Evolutionary conservation across 73 alveolate species (phyloP).

Genomic region (Tetrahymena borealis): DNA sequence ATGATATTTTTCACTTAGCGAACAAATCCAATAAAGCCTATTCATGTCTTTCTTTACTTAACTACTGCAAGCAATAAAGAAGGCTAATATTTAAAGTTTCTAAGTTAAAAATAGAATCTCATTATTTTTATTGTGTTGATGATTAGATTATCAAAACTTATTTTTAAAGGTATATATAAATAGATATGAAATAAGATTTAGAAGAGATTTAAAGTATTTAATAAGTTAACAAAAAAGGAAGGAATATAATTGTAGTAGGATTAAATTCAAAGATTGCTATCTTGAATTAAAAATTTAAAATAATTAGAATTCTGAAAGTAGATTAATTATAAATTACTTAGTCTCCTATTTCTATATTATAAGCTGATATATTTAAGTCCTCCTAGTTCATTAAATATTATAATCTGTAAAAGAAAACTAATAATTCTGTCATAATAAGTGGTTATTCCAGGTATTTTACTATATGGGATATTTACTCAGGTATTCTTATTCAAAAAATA

Average conservation of each 20-base stretch:
- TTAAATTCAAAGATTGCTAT: background rate
- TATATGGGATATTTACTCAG: background rate
- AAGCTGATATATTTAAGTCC: background rate
- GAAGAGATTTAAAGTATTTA: background rate
- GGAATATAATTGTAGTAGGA: background rate
- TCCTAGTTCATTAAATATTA: background rate
- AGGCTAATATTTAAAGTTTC: background rate
- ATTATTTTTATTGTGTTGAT: background rate
- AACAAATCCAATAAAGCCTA: no score
- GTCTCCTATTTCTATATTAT: background rate
- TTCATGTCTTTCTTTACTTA: background rate
- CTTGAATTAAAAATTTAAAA: background rate
- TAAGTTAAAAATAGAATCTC: background rate
- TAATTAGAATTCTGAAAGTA: background rate
- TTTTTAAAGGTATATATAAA: background rate
- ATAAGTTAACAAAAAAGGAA: background rate
- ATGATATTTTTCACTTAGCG: no score
- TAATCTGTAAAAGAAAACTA: background rate
- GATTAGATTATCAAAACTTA: background rate
- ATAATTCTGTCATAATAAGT: background rate
- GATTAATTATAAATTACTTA: background rate
- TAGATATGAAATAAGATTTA: background rate
- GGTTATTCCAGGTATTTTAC: background rate
- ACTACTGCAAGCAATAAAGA: background rate
- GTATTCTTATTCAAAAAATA: background rate